Evolutionary conservation across 768 basidiomycete genomes (phyloP), one percentile per base, ranked within the genome.

Genomic region (Mycena galopus): DNA sequence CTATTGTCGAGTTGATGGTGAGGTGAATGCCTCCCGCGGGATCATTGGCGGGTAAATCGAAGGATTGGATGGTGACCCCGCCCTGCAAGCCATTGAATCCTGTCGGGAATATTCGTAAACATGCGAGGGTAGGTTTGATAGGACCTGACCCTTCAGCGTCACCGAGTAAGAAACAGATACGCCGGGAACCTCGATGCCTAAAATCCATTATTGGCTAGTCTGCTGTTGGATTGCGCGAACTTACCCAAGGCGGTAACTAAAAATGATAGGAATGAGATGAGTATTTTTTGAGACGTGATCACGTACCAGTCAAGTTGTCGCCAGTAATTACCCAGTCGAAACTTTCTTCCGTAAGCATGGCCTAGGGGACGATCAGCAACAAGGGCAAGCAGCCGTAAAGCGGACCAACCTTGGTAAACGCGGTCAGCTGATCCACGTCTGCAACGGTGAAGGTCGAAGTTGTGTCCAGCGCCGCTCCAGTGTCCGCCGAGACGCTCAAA

Each of bases 311-410:
- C 63, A 94, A 76, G 77, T 93, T 91, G 53, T 90, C 85, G 29
- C 88, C 89, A 11, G 88, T 85, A 71, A 94, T 93, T 19, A 86
- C 85, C 93, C 93, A 94, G 23, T 88, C 87, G 75, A 94, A 94
- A 2, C 86, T 87, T 72, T 90, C 89, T 59, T 89, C 82, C 0
- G 89, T 93, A 14, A 94, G 85, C 67, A 94, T 80, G 25, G 83
- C 82, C 88, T 87, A 30, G 71, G 33, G 0, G 56, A 23, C 19
- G 32, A 51, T 71, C 35, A 61, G 23, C 59, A 61, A 55, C 60
- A 53, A 3, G 35, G 27, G 3, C 60, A 71, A 58, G n/a, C 60
- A 69, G 21, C 14, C 19, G 39, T 21, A 39, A 23, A 30, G 44
- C 35, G 23, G 21, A 64, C 73, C 12, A 56, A 87, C 89, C 84